phyloP scores from a whole-genome alignment of 306 rosid genomes.

The Corylus heterophylla region DNA sequence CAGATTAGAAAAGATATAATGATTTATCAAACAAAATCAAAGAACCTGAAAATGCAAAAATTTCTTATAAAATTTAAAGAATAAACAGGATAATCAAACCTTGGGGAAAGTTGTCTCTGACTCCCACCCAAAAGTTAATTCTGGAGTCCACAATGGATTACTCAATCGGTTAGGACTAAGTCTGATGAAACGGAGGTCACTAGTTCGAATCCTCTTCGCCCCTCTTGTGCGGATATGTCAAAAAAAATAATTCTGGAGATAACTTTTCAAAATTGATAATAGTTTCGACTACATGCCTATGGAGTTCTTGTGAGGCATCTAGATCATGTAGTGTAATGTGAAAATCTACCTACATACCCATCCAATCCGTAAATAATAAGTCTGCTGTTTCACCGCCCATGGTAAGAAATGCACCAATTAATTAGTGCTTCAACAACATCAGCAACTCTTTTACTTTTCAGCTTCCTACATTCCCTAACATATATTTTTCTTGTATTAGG shows the following conservation, averaged over 20 bases:
- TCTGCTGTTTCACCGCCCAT: conserved; percentile 73
- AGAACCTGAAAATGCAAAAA: not conserved
- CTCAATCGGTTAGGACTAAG: too few species aligned
- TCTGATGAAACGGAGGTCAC: too few species aligned
- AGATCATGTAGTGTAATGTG: conserved; percentile 31
- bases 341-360: conserved; percentile 69
- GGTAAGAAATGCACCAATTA: conserved; percentile 82
- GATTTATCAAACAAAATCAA: conserved; percentile 7
- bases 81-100: conserved; percentile 42
- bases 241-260: conserved; percentile 21
- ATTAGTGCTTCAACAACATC: conserved; percentile 93
- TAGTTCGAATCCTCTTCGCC: too few species aligned
- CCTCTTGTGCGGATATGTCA: too few species aligned
- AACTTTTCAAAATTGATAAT: conserved; percentile 29
- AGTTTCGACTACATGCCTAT: conserved; percentile 46
- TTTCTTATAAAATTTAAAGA: too few species aligned
- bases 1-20: conserved; percentile 10
- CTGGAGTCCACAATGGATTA: not conserved
- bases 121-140: conserved; percentile 75
- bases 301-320: conserved; percentile 53
- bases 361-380: conserved; percentile 57
- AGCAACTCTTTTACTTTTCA: conserved; percentile 60
- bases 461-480: conserved; percentile 41
- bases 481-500: conserved; percentile 31
- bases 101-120: conserved; percentile 61